These are phyloP conservation scores for Aristolochia contorta DNA, from an alignment of 164 flowering plant genomes.

Conservation along the genomic window DNA sequence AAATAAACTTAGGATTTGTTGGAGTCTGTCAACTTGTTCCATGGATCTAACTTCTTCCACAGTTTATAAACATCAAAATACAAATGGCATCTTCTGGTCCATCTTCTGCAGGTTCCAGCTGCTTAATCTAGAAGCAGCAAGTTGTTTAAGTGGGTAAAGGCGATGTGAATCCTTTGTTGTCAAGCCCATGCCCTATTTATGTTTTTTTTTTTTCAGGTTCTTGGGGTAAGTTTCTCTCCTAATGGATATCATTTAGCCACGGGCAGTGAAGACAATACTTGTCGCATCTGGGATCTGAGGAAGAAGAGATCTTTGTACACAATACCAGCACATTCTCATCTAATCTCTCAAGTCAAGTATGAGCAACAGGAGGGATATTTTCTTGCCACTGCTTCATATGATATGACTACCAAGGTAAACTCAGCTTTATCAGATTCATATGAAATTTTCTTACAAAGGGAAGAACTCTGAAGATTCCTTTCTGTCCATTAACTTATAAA, in stretches of 20 bases:
- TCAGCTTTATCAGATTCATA: no score
- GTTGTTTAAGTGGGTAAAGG: no score
- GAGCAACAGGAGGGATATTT: slow-evolving; percentile 97
- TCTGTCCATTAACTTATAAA: not conserved
- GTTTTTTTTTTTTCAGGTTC: slow-evolving; percentile 37
- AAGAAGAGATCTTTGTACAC: slow-evolving; percentile 66
- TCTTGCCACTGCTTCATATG: slow-evolving; percentile 79
- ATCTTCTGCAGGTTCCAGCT: no score
- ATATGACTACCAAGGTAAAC: slow-evolving; percentile 81
- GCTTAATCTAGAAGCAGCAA: no score
- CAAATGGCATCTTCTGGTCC: no score
- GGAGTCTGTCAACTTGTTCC: no score
- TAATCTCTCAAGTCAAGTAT: slow-evolving; percentile 84
- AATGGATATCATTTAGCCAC: slow-evolving; percentile 97
- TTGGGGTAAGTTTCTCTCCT: slow-evolving; percentile 75
- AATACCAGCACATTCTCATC: slow-evolving; percentile 92
- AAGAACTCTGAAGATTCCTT: not conserved
- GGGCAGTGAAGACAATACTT: slow-evolving; percentile 89
- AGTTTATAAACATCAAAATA: no score
- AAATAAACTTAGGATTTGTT: no score
- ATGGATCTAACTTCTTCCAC: no score
- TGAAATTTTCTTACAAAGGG: not conserved
- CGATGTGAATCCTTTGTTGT: not conserved
- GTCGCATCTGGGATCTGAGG: slow-evolving; percentile 94
- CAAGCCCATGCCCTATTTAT: no score